These are phyloP conservation scores for Ophiostoma quercus DNA, from an alignment of 2,329 filamentous ascomycete species.

Conservation along the genomic window DNA sequence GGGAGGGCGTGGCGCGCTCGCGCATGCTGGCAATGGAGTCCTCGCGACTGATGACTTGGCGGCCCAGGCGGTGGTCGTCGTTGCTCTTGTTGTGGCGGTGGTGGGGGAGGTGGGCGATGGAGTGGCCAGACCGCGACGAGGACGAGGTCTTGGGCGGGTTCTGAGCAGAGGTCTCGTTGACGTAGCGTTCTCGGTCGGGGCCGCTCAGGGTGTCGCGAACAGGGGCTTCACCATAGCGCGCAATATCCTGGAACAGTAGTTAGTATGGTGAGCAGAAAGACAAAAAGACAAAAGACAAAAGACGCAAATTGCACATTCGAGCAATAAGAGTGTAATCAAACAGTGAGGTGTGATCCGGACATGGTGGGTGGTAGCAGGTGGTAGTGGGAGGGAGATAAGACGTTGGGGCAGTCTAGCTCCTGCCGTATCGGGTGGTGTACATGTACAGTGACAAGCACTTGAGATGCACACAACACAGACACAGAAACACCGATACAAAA, in stretches of 20 bases:
- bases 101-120: constrained; percentile 56
- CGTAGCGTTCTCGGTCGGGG: constrained; percentile 64
- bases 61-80: constrained; percentile 59
- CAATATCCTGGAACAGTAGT: constrained; percentile 56
- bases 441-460: neutral
- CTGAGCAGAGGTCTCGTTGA: constrained; percentile 43
- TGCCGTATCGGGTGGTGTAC: neutral
- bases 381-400: neutral
- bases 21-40: constrained; percentile 58
- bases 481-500: constrained; percentile 4
- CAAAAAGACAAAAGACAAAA: too few species aligned
- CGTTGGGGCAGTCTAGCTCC: neutral
- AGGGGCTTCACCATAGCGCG: constrained; percentile 70
- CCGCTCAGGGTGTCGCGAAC: constrained; percentile 65
- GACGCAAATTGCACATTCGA: neutral
- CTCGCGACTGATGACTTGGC: constrained; percentile 71
- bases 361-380: neutral
- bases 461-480: neutral
- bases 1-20: constrained; percentile 40
- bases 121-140: constrained; percentile 55
- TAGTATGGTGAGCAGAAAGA: neutral
- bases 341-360: neutral
- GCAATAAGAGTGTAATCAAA: neutral
- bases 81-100: constrained; percentile 63
- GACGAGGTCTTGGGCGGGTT: constrained; percentile 58